Percentiles rank a stretch among this genome's conserved stretches.
phyloP scores from a whole-genome alignment of 768 basidiomycete genomes.

The Mrakia blollopis region DNA sequence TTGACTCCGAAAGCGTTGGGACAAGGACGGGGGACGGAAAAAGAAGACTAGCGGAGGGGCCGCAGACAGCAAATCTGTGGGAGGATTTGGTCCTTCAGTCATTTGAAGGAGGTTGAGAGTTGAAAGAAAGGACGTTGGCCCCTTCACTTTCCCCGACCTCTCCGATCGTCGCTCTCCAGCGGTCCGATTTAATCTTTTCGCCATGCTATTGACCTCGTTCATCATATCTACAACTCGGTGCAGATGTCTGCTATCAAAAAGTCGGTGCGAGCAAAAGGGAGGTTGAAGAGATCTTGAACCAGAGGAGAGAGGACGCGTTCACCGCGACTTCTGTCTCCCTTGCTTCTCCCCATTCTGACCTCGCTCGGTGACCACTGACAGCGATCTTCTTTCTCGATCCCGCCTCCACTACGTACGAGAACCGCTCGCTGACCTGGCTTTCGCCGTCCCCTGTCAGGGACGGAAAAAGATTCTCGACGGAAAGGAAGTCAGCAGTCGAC shows the following conservation, averaged over 20 bases:
- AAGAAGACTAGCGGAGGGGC: not conserved
- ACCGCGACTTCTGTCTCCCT: too few relatives aligned
- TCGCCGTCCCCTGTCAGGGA: too few relatives aligned
- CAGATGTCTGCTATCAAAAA: not conserved
- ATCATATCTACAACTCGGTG: conserved; percentile 1
- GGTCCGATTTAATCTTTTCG: not conserved
- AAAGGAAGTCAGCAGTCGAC: too few relatives aligned
- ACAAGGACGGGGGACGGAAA: not conserved
- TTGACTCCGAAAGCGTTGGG: not conserved
- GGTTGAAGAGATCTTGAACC: too few relatives aligned
- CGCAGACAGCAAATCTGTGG: conserved; percentile 6
- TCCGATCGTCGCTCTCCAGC: not conserved
- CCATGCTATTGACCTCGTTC: not conserved
- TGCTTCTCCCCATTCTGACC: too few relatives aligned
- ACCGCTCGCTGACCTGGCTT: too few relatives aligned
- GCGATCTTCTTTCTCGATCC: too few relatives aligned
- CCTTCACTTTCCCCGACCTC: not conserved
- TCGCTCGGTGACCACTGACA: too few relatives aligned
- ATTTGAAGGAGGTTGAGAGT: not conserved
- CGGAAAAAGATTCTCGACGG: too few relatives aligned
- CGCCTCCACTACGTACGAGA: too few relatives aligned
- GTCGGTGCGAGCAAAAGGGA: too few relatives aligned
- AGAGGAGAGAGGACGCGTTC: too few relatives aligned
- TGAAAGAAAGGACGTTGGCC: not conserved
- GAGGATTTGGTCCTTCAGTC: not conserved